phyloP scores from a whole-genome alignment of 2,329 filamentous ascomycete genomes.

The Scytalidium lignicola region DNA sequence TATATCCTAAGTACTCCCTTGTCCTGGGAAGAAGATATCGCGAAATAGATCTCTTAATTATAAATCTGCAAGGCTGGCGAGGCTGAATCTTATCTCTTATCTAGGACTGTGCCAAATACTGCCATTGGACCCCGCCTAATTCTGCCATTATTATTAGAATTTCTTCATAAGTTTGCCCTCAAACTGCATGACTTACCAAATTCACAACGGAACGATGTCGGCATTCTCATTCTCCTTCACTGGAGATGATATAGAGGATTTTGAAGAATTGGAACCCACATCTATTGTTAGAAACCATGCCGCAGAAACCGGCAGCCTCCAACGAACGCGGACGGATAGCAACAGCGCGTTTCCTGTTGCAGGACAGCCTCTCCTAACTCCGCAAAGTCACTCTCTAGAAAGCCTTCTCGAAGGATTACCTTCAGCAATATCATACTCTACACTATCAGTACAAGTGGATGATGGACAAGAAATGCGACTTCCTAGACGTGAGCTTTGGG shows the following conservation, averaged over 20 bases:
- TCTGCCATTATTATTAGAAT: not conserved
- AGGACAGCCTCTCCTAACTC: conserved; percentile 54
- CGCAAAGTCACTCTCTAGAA: conserved; percentile 45
- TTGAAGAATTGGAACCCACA: conserved; percentile 12
- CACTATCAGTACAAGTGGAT: conserved; percentile 55
- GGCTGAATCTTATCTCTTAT: not conserved
- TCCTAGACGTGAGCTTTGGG: conserved; percentile 74
- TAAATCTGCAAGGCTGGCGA: not conserved
- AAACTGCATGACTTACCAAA: not conserved
- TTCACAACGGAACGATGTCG: conserved; percentile 16
- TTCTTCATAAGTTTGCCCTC: not conserved
- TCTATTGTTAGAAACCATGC: conserved; percentile 14
- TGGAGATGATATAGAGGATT: conserved; percentile 59
- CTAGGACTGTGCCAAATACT: not conserved
- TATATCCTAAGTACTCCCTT: no score
- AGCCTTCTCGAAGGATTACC: conserved; percentile 56
- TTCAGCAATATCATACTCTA: conserved; percentile 67
- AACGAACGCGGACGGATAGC: conserved; percentile 12
- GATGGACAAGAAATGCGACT: conserved; percentile 49
- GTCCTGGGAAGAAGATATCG: no score
- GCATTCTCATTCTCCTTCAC: conserved; percentile 48
- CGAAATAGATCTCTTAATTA: no score
- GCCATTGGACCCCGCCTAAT: not conserved
- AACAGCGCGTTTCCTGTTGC: conserved; percentile 53
- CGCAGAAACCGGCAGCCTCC: conserved; percentile 28